Evolutionary conservation across 805 yeast species (phyloP).

Genomic region (Limtongia smithiae): DNA sequence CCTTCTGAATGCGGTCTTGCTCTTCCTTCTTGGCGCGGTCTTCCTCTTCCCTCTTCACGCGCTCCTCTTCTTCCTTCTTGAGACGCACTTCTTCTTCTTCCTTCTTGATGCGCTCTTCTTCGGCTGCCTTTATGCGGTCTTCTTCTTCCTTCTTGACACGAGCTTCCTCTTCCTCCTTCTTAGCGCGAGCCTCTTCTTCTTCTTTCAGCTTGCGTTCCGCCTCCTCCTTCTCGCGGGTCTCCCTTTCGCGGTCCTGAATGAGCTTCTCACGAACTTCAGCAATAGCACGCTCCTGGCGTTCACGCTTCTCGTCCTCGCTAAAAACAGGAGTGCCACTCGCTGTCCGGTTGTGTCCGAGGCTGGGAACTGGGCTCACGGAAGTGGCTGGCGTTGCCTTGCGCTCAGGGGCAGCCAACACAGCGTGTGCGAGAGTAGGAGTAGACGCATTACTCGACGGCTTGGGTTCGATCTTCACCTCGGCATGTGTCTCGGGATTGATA

Average conservation of each 20-base stretch:
- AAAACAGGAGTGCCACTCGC: slow-evolving; percentile 21
- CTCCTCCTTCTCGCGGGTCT: slow-evolving; percentile 14
- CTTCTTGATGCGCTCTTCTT: slow-evolving; percentile 9
- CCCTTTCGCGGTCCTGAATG: slow-evolving; percentile 7
- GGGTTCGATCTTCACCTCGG: slow-evolving; percentile 24
- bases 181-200: slow-evolving; percentile 9
- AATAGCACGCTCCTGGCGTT: slow-evolving; percentile 21
- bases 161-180: slow-evolving; percentile 12
- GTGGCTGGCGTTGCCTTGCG: slow-evolving; percentile 10
- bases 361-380: slow-evolving; percentile 12
- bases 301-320: slow-evolving; percentile 28
- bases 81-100: slow-evolving; percentile 20
- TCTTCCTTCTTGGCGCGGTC: slow-evolving; percentile 10
- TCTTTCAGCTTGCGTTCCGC: slow-evolving; percentile 12
- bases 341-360: slow-evolving; percentile 15
- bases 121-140: slow-evolving; percentile 6
- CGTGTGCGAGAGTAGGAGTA: slow-evolving; percentile 8
- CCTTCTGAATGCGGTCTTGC: slow-evolving; percentile 4
- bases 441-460: neutral
- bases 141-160: slow-evolving; percentile 28
- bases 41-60: slow-evolving; percentile 12
- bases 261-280: slow-evolving; percentile 22
- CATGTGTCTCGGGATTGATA: slow-evolving; percentile 27
- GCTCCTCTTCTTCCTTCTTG: slow-evolving; percentile 17
- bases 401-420: slow-evolving; percentile 9